Percentiles rank a stretch among this genome's conserved stretches.
phyloP scores from a whole-genome alignment of 257 asterid genomes.

The Solanum chmielewskii region DNA sequence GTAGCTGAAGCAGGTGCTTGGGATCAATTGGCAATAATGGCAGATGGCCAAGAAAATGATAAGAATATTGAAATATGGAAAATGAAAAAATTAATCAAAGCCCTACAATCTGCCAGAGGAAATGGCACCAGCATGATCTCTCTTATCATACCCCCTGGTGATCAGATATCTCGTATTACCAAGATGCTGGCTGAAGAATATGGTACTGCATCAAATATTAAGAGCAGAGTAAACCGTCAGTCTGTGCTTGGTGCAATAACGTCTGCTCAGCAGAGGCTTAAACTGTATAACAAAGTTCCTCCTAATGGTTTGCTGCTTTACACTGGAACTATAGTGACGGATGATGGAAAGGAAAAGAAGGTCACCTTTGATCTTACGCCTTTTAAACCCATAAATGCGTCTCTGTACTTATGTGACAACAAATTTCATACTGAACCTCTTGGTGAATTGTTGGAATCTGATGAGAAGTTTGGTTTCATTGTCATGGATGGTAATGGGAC shows the following conservation, averaged over 20 bases:
- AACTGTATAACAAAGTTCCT: constrained; percentile 30
- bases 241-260: constrained; percentile 35
- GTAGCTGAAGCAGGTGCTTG: not conserved
- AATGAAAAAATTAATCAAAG: constrained; percentile 34
- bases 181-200: constrained; percentile 38
- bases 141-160: constrained; percentile 40
- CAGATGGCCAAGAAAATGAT: constrained; percentile 28
- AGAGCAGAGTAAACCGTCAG: constrained; percentile 37
- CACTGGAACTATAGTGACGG: constrained; percentile 30
- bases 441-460: constrained; percentile 32
- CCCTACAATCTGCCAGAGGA: constrained; percentile 35
- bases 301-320: constrained; percentile 32
- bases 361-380: constrained; percentile 35
- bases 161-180: constrained; percentile 31
- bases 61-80: constrained; percentile 42
- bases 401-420: constrained; percentile 34
- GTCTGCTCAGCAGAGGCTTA: constrained; percentile 36
- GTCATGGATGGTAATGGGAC: constrained; percentile 46
- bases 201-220: constrained; percentile 38
- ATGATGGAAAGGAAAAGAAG: constrained; percentile 40
- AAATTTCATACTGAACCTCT: constrained; percentile 37
- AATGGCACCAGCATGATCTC: constrained; percentile 46
- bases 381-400: constrained; percentile 34
- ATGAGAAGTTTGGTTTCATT: constrained; percentile 38
- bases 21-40: constrained; percentile 14